Percentiles rank a stretch among this genome's conserved stretches.
phyloP scores from a whole-genome alignment of 225 moss, liverwort and hornwort genomes.

The Anthoceros angustus region DNA sequence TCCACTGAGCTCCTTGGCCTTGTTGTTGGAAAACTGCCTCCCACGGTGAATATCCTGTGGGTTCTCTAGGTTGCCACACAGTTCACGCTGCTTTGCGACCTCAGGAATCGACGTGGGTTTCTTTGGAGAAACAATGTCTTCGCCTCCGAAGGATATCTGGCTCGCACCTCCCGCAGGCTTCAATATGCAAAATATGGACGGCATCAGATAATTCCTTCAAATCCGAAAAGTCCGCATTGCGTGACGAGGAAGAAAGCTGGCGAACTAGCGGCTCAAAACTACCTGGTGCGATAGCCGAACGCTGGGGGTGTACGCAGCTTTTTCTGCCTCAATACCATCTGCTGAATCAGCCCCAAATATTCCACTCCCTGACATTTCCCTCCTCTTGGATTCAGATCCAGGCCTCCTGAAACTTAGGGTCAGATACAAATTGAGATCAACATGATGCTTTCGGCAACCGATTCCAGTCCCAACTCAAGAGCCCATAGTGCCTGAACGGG shows the following conservation, averaged over 20 bases:
- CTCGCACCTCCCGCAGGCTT: constrained; percentile 96
- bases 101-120: constrained; percentile 81
- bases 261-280: not conserved
- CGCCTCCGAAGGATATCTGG: constrained; percentile 85
- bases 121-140: constrained; percentile 70
- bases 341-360: constrained; percentile 67
- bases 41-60: constrained; percentile 65
- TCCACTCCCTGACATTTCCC: constrained; percentile 86
- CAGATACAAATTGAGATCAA: not conserved
- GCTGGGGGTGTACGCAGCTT: constrained; percentile 27
- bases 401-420: constrained; percentile 22
- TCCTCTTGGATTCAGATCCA: constrained; percentile 54
- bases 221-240: not conserved
- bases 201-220: not conserved
- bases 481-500: not conserved
- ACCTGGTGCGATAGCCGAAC: constrained; percentile 37
- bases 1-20: constrained; percentile 80
- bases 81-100: constrained; percentile 92
- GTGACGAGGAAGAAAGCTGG: constrained; percentile 6
- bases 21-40: constrained; percentile 70
- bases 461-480: not conserved
- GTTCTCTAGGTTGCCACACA: constrained; percentile 80
- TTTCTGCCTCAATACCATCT: constrained; percentile 33
- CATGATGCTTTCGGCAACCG: not conserved
- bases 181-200: not conserved